Conservation (phyloP, 2,329 filamentous ascomycete genomes). For the Fusarium acutatum region DNA sequence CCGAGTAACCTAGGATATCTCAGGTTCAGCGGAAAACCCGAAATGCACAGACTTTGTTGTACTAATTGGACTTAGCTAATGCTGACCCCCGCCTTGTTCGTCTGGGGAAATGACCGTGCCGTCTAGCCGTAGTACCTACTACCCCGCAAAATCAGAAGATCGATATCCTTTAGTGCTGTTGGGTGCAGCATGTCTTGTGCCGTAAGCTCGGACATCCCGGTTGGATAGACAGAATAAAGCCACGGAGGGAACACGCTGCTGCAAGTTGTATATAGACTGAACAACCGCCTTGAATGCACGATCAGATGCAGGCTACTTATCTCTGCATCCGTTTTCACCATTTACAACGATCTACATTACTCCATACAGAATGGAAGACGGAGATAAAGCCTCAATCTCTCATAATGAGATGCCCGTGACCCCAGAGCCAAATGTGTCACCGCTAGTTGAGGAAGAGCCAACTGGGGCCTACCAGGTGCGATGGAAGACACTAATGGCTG, state of each 20-base stretch:
- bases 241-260: too few relatives aligned
- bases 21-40: neutral
- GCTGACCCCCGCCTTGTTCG: fast-evolving
- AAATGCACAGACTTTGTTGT: too few relatives aligned
- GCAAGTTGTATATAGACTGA: neutral
- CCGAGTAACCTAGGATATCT: neutral
- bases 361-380: neutral
- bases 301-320: neutral
- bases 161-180: neutral
- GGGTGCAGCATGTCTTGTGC: neutral
- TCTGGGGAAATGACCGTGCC: neutral
- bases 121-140: neutral
- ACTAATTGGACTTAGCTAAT: too few relatives aligned
- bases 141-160: neutral
- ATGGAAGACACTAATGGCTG: neutral
- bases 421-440: neutral
- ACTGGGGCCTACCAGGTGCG: neutral
- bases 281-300: neutral
- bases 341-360: fast-evolving
- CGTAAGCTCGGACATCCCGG: neutral
- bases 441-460: neutral
- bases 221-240: too few relatives aligned
- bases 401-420: neutral
- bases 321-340: neutral
- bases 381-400: neutral